Evolutionary conservation across 352 stramenopile genomes (phyloP).

Genomic region (Phytopythium sindhum): DNA sequence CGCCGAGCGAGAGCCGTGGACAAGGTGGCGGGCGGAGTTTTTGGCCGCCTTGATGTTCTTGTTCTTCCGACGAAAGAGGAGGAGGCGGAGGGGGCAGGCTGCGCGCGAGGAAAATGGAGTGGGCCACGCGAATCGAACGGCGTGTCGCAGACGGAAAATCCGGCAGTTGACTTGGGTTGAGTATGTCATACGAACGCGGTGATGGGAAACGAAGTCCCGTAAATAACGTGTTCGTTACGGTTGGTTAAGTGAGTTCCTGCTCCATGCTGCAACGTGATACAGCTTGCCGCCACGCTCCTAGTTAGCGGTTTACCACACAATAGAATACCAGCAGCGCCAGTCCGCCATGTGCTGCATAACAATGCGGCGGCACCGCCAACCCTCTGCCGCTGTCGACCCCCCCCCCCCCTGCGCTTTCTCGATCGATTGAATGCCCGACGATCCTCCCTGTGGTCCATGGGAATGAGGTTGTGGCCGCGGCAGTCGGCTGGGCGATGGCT

Average conservation of each 20-base stretch:
- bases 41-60: background rate
- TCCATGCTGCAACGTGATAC: no score
- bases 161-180: background rate
- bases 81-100: background rate
- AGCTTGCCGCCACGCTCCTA: no score
- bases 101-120: background rate
- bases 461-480: no score
- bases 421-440: no score
- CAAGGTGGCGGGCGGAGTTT: background rate
- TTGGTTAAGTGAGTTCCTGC: background rate
- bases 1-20: no score
- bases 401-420: no score
- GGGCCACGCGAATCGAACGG: background rate
- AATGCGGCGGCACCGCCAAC: background rate
- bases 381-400: background rate
- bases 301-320: no score
- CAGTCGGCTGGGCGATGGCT: background rate
- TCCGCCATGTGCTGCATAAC: background rate
- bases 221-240: background rate
- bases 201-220: background rate
- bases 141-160: conserved; percentile 4
- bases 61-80: background rate
- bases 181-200: background rate
- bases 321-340: no score
- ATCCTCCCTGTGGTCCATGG: no score